phyloP scores from a whole-genome alignment of 768 basidiomycete species.

The Clathrus columnatus region DNA sequence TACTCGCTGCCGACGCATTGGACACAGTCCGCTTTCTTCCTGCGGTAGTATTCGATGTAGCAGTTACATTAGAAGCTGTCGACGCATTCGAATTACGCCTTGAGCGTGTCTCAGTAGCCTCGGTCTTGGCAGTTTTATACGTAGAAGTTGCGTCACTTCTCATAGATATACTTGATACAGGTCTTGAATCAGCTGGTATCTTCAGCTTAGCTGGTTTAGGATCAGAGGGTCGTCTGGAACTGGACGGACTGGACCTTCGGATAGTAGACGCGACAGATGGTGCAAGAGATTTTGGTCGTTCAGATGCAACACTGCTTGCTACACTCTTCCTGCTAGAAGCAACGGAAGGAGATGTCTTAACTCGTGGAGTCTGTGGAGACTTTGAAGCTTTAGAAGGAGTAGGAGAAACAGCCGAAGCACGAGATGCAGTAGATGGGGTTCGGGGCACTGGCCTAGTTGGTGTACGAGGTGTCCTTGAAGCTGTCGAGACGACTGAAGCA shows the following conservation, averaged over 20 bases:
- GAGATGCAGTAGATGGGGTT: neutral
- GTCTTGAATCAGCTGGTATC: conserved; percentile 20
- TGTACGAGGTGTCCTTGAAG: conserved; percentile 3
- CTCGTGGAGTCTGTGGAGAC: neutral
- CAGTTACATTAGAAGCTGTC: conserved; percentile 11
- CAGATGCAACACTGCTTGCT: conserved; percentile 7
- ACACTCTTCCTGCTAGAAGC: conserved; percentile 8
- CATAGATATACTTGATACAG: conserved; percentile 20
- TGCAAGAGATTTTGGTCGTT: conserved; percentile 21
- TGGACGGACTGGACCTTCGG: conserved; percentile 18
- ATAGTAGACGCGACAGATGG: conserved; percentile 32
- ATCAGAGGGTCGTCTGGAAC: conserved; percentile 5
- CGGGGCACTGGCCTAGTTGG: neutral
- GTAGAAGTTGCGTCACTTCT: conserved; percentile 32
- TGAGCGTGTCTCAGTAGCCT: conserved; percentile 16
- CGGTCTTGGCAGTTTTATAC: conserved; percentile 38
- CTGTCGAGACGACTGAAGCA: conserved; percentile 5
- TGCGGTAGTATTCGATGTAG: conserved; percentile 2
- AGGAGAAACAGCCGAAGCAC: neutral
- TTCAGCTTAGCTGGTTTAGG: neutral
- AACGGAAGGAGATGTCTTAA: conserved; percentile 6
- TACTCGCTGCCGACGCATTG: conserved; percentile 4
- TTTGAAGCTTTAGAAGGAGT: neutral
- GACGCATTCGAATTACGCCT: conserved; percentile 18
- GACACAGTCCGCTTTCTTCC: conserved; percentile 10